phyloP scores from a whole-genome alignment of 441 rosid genomes.

The Populus tomentosa region DNA sequence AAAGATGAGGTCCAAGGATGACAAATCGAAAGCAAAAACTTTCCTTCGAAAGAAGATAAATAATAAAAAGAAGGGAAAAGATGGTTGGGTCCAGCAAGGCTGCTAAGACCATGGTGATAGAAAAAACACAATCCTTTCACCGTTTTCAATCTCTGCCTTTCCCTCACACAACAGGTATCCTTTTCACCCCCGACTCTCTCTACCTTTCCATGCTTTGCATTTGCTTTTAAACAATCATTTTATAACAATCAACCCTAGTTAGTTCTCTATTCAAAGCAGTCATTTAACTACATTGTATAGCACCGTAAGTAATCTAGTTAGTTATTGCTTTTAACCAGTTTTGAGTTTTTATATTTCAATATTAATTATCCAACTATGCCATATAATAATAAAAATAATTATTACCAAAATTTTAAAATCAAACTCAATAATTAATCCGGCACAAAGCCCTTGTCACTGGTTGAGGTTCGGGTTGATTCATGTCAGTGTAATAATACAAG shows the following conservation, averaged over 20 bases:
- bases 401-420: too few species aligned
- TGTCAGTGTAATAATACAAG: too few species aligned
- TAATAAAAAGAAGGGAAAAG: background rate
- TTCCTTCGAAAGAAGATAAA: background rate
- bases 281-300: background rate
- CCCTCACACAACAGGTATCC: background rate
- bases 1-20: background rate
- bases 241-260: background rate
- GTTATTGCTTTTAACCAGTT: too few species aligned
- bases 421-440: accelerated
- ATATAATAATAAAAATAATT: too few species aligned
- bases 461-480: too few species aligned
- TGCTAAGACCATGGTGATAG: background rate
- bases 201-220: background rate
- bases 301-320: too few species aligned
- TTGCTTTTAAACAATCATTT: background rate
- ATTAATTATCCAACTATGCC: too few species aligned
- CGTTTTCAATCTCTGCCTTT: constrained; percentile 25
- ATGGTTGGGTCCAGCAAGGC: constrained; percentile 26
- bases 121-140: constrained; percentile 20
- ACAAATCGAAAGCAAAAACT: background rate
- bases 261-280: background rate
- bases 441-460: accelerated
- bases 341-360: too few species aligned
- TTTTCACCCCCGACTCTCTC: constrained; percentile 5